A percentile compares a stretch with the other conserved stretches of the same genome.
Evolutionary conservation across 1,284 basidiomycete genomes (phyloP).

Genomic region (Omphalotus olearius): DNA sequence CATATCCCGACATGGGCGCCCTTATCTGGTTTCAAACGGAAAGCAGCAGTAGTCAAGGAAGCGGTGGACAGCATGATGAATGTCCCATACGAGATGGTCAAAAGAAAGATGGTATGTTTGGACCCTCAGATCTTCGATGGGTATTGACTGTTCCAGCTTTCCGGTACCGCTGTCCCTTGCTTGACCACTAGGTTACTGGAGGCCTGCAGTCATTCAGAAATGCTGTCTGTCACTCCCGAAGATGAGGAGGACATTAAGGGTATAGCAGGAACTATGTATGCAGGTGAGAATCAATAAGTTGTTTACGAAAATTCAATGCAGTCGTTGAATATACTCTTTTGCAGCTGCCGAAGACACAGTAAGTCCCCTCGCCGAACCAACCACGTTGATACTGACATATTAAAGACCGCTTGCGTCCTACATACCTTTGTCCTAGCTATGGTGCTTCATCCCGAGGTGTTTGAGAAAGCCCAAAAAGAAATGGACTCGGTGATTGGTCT

Average conservation of each 20-base stretch:
- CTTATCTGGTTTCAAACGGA: slow-evolving; percentile 50
- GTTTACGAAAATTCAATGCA: neutral
- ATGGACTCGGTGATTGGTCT: slow-evolving; percentile 46
- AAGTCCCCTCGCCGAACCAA: slow-evolving; percentile 10
- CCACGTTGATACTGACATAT: neutral
- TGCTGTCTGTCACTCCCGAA: slow-evolving; percentile 26
- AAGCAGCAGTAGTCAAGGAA: slow-evolving; percentile 38
- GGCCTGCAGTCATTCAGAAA: slow-evolving; percentile 27
- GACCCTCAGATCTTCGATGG: neutral
- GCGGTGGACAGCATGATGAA: slow-evolving; percentile 44
- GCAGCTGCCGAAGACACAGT: slow-evolving; percentile 44
- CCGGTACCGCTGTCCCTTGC: slow-evolving; percentile 43
- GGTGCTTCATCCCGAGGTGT: slow-evolving; percentile 45
- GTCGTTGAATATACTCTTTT: slow-evolving; percentile 12
- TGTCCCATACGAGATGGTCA: slow-evolving; percentile 50
- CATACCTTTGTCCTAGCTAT: slow-evolving; percentile 46
- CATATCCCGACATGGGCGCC: slow-evolving; percentile 55
- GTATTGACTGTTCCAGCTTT: slow-evolving; percentile 24
- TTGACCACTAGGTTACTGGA: slow-evolving; percentile 52
- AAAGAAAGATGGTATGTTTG: slow-evolving; percentile 38
- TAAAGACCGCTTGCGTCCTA: slow-evolving; percentile 41
- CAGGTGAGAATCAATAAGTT: slow-evolving; percentile 27
- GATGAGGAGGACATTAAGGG: slow-evolving; percentile 57
- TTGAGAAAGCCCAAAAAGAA: slow-evolving; percentile 48
- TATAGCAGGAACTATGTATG: slow-evolving; percentile 49